Base-by-base conservation (phyloP, 169 alveolate genomes). In the Miamiensis avidus region DNA sequence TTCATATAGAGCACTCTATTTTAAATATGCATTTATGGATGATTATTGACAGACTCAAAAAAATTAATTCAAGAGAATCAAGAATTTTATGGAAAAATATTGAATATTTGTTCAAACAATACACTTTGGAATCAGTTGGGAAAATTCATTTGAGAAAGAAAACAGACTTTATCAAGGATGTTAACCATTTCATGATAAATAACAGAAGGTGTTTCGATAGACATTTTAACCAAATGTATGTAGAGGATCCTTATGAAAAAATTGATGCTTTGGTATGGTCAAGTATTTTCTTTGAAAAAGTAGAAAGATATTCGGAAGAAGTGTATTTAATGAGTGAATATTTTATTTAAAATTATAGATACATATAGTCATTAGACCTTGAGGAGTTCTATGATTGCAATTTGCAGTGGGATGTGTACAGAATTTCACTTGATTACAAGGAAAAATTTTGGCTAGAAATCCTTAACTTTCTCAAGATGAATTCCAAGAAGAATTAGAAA, bases 181-280 rank as follows among this genome's bases (percentile, higher is more conserved):
- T 90, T 31, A 94, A 90, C 33, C 87, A 86, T 29, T 93, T 86
- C 81, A 85, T 93, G 83, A 65, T 79, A 49, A 86, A 93, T 26
- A 83, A 90, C 81, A 78, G 94, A 78, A 83, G 83, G 34, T 82
- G 85, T 69, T 90, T 90, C 49, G 94, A 93, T 28, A 83, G 76
- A 74, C 96, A 90, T 78, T 91, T 93, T 76, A 90, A 82, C 77
- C 89, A 1, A 84, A 84, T 32, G 83, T 93, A n/a, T 86, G 81
- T 27, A 49, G 89, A 88, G 1, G 83, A 90, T 81, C 90, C 90
- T n/a, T 88, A 89, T 74, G 86, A 65, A 31, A 93, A 93, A 81
- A 75, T 93, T 31, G 96, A 93, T 89, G 93, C 96, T 0, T 83
- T 93, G 34, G 89, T 93, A 33, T 93, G 96, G 96, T 82, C 91